Base-by-base conservation (phyloP, 2,329 filamentous ascomycete genomes). In the Cladosporium velox region DNA sequence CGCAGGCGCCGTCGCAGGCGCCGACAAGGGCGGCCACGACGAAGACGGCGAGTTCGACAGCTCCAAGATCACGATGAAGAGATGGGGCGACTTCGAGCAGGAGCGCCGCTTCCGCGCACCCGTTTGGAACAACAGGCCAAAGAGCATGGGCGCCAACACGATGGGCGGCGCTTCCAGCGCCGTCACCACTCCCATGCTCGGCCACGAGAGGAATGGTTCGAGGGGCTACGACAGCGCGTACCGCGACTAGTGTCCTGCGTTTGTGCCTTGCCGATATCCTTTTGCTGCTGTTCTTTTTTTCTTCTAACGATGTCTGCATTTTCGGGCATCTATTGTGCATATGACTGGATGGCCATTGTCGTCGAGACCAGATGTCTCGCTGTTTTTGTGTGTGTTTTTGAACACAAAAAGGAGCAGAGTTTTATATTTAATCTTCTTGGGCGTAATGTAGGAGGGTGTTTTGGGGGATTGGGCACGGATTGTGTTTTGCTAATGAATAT, bases 11-110 rank as follows among this genome's bases (percentile, higher is more conserved):
- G 90, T 87, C 15, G 93, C 94, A 83, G 95, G 94, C 81, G 91
- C 86, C 2, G 91, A 92, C 35, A 88, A 93, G 69, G 63, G 67
- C 35, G 76, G 75, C 8, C 75, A 77, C 57, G 75, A 69, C 30
- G 93, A 94, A 75, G 92, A 97, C 79, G 95, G 95, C 70, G 95
- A 98, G 79, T 99, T 99, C 74, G 96, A 99, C 79, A 96, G 91
- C 79, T 96, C 90, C 79, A 96, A 97, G 87, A 99, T 99, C 77
- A 97, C 94, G 44, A 99, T 99, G 95, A 97, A 97, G 85, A 84
- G 95, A 73, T 99, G 95, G 95, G 91, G 90, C 69, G 95, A 99
- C 80, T 99, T 98, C 77, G 95, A 99, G 83, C 87, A 86, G 78
- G 89, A 78, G 63, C 67, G 76, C 41, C 63, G 76, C 32, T 57